Base-by-base conservation (phyloP, 495 filamentous ascomycete genomes). In the Cenococcum geophilum region DNA sequence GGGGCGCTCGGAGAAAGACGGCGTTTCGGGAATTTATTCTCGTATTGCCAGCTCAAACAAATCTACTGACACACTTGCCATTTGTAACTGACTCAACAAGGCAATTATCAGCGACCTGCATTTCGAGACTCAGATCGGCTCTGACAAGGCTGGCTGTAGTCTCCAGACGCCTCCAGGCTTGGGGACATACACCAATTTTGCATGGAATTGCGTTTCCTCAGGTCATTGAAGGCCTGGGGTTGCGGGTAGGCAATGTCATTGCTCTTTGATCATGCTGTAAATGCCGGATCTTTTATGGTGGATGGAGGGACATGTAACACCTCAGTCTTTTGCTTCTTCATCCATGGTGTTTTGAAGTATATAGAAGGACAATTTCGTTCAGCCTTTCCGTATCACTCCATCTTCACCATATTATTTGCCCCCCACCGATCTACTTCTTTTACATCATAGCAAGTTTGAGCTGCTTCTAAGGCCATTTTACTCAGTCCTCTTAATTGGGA, bases 401-500 rank as follows among this genome's bases (percentile, higher is more conserved):
- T 21, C 48, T 20, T 4, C 48, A 51, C 22, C 14, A 22, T 21
- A 51, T 51, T 51, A 21, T 23, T 11, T 51, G 11, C 48, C 22
- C 21, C 23, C 21, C 11, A 51, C 23, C 21, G 3, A 51, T 1
- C 22, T 21, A 20, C n/a, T 51, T 11, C 18, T 51, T 21, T 51
- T 10, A 10, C 18, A 22, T 3, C 11, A n/a, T 10, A 21, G 11
- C 22, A 23, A 3, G 48, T 51, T 51, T 22, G 36, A 40, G 36
- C 36, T 8, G 48, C 48, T 21, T 51, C 48, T 22, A 55, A 21
- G 43, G 57, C 57, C 22, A 34, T 67, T 59, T 74, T 70, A 22
- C 68, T 67, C 12, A 79, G 48, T 42, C 75, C 72, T 73, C 76
- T 75, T 9, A 75, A 40, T 27, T 0, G 77, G 77, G 43, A 75